Evolutionary conservation across 2,329 filamentous ascomycete species (phyloP).

Genomic region (Chalaropsis ovoidea): DNA sequence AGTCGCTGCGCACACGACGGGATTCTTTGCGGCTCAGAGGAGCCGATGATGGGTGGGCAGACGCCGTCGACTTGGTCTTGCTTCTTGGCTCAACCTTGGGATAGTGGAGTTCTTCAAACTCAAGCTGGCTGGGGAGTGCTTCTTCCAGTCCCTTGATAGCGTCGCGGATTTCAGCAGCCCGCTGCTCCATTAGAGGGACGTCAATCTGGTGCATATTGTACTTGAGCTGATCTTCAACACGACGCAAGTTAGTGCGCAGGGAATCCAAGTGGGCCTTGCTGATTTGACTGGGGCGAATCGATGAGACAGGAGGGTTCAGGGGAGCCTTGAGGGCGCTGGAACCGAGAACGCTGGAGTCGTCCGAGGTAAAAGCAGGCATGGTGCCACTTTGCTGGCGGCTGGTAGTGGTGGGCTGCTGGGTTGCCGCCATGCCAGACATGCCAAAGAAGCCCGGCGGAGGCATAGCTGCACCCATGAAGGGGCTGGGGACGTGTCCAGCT

Average conservation of each 20-base stretch:
- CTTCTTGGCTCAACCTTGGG: slow-evolving; percentile 32
- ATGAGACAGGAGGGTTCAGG: slow-evolving; percentile 42
- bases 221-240: slow-evolving; percentile 46
- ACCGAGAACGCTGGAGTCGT: neutral
- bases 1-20: slow-evolving; percentile 22
- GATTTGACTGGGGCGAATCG: slow-evolving; percentile 51
- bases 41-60: slow-evolving; percentile 9
- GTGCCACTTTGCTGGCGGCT: slow-evolving; percentile 18
- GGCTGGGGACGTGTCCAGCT: slow-evolving; percentile 16
- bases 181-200: slow-evolving; percentile 41
- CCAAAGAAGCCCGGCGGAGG: slow-evolving; percentile 16
- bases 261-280: slow-evolving; percentile 49
- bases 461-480: slow-evolving; percentile 22
- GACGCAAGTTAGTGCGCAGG: slow-evolving; percentile 38
- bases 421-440: slow-evolving; percentile 11
- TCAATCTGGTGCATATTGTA: slow-evolving; percentile 56
- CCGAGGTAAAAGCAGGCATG: neutral
- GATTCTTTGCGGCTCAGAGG: slow-evolving; percentile 20
- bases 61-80: slow-evolving; percentile 24
- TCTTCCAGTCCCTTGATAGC: slow-evolving; percentile 44
- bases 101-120: slow-evolving; percentile 39
- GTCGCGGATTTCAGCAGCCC: slow-evolving; percentile 36
- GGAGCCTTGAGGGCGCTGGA: slow-evolving; percentile 26
- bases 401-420: slow-evolving; percentile 5
- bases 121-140: slow-evolving; percentile 38